phyloP scores from a whole-genome alignment of 805 yeast genomes.

The Wickerhamiella qilinensis region DNA sequence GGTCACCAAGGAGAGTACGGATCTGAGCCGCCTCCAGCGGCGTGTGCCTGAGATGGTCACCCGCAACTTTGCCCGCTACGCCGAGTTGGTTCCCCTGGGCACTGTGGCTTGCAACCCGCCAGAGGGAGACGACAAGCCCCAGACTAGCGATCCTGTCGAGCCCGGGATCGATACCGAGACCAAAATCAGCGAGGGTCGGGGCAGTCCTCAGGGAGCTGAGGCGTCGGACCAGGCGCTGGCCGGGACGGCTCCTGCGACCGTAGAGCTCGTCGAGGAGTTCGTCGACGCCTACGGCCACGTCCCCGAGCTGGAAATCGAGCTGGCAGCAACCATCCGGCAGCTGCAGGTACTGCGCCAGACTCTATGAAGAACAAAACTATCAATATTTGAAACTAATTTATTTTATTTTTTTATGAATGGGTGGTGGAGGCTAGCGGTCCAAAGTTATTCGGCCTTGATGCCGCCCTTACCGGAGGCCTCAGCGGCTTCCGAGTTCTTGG shows the following conservation, averaged over 20 bases:
- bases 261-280: background rate
- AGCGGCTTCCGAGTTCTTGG: conserved; percentile 69
- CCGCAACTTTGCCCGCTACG: background rate
- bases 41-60: background rate
- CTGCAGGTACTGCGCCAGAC: background rate
- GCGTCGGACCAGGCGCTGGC: background rate
- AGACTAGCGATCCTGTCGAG: background rate
- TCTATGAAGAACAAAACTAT: background rate
- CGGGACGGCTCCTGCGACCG: background rate
- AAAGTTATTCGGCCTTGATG: conserved; percentile 55
- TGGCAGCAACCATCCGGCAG: background rate
- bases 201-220: background rate
- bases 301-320: background rate
- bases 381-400: background rate
- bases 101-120: too few relatives aligned
- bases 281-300: background rate
- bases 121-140: background rate
- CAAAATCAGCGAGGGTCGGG: background rate
- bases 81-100: background rate
- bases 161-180: background rate
- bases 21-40: background rate
- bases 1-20: conserved; percentile 1
- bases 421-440: background rate
- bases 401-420: too few relatives aligned
- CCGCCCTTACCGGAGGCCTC: conserved; percentile 72